These are phyloP conservation scores for Fusarium musae DNA, from an alignment of 2,329 filamentous ascomycete genomes.

Conservation along the genomic window DNA sequence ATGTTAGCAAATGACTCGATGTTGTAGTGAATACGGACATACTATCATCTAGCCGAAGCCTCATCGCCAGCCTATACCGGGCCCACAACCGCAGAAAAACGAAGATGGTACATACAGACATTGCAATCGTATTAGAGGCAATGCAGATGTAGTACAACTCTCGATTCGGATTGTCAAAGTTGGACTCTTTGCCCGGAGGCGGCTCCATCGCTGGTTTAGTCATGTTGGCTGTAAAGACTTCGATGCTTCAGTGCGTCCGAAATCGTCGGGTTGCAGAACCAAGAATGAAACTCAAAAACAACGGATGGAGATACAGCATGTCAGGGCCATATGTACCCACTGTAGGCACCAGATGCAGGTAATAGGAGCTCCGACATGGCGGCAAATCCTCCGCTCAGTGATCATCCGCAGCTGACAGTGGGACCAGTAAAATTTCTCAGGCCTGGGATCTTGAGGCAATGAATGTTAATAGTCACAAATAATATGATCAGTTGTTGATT, in stretches of 20 bases:
- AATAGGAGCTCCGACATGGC: background rate
- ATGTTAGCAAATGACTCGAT: background rate
- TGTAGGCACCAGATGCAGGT: background rate
- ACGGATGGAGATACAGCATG: background rate
- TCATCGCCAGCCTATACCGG: slow-evolving; percentile 22
- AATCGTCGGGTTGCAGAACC: background rate
- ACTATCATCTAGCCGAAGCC: slow-evolving; percentile 18
- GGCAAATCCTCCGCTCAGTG: background rate
- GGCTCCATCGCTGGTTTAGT: slow-evolving; percentile 27
- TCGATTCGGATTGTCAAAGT: slow-evolving; percentile 20
- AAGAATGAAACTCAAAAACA: background rate
- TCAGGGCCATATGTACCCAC: background rate
- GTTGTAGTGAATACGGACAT: background rate
- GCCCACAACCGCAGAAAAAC: slow-evolving; percentile 17
- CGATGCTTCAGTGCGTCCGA: background rate
- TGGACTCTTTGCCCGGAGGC: slow-evolving; percentile 14
- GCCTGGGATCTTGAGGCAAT: background rate
- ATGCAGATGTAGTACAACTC: slow-evolving; percentile 32
- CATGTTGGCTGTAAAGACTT: background rate
- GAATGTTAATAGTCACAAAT: background rate
- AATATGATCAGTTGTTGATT: background rate
- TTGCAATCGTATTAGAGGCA: slow-evolving; percentile 9
- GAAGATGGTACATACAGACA: slow-evolving; percentile 15
- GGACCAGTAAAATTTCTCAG: background rate
- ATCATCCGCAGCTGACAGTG: background rate